Evolutionary conservation across 2,329 filamentous ascomycete species (phyloP), one percentile per base, ranked within the genome.

Genomic region (Dactylonectria estremocensis): DNA sequence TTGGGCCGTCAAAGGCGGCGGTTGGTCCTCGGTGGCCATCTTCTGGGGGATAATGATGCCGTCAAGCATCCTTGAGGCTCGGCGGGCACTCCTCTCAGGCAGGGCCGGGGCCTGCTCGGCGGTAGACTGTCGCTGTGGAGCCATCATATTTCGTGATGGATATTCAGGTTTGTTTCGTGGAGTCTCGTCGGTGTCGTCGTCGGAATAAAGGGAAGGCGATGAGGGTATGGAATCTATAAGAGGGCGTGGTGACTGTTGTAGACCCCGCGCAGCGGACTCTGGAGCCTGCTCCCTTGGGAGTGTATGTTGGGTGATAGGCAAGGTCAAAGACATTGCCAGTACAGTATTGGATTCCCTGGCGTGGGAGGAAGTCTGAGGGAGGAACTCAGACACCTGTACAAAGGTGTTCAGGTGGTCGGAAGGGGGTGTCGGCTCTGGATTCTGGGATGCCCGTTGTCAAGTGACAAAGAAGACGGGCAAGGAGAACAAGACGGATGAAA

Each of bases 81-180:
- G 80, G 22, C 86, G 81, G 10, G 83, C 78, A 74, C 86, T 88
- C 81, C 83, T 87, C 68, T 81, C 79, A 1, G 87, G 87, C 5
- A 89, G 78, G 45, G 83, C 83, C 10, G 87, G 87, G 28, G 82
- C 76, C 54, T 72, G 67, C 16, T 64, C 49, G 59, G 50, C 61
- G 37, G 70, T 71, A 24, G 68, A 63, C 64, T 71, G 72, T 66
- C 72, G 70, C 54, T 73, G 69, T 50, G 74, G 70, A 16, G 78
- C 68, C 37, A 79, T 67, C 77, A 80, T 81, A 49, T 72, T 72
- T 71, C 72, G 50, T 31, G 31, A 22, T 22, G 40, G 64, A 67
- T 55, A 66, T 71, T 62, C 49, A 67, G 50, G 20, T 24, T n/a
- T 22, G n/a, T 35, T 53, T 76, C 69, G 66, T 60, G 69, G 20